Percentiles rank a stretch among this genome's conserved stretches.
Conservation (phyloP, 2,329 filamentous ascomycete genomes). For the Harringtonia lauricola region DNA sequence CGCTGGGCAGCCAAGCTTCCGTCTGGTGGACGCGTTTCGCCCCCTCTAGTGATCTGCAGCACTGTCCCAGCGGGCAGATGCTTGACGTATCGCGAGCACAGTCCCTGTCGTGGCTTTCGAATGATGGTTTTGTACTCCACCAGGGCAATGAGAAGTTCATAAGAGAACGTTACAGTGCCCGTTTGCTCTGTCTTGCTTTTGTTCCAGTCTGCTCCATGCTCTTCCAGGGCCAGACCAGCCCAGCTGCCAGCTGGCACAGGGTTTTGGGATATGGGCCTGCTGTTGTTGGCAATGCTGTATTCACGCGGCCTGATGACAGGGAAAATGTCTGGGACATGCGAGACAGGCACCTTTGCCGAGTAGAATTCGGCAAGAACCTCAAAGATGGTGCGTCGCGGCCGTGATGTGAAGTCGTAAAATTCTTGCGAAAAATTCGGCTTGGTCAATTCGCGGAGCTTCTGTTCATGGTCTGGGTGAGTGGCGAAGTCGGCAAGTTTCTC, state of each 20-base stretch:
- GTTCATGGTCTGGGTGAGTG: constrained; percentile 58
- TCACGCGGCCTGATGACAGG: constrained; percentile 79
- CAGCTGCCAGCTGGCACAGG: too few relatives aligned
- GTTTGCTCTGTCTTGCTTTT: too few relatives aligned
- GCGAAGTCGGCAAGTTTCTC: constrained; percentile 67
- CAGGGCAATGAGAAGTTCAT: constrained; percentile 68
- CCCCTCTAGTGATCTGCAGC: constrained; percentile 49
- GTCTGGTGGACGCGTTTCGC: constrained; percentile 32
- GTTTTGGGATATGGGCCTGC: too few relatives aligned
- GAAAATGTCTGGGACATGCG: constrained; percentile 60
- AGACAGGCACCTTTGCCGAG: constrained; percentile 68
- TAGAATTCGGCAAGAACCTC: constrained; percentile 89
- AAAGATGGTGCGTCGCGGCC: constrained; percentile 79
- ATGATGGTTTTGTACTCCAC: constrained; percentile 88
- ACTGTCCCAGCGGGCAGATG: constrained; percentile 45
- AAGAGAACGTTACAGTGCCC: constrained; percentile 22
- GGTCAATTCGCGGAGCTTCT: constrained; percentile 75
- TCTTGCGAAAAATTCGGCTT: constrained; percentile 75
- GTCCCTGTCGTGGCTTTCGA: constrained; percentile 70
- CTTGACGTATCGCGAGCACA: constrained; percentile 81
- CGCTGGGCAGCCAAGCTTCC: constrained; percentile 25
- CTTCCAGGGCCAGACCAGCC: too few relatives aligned
- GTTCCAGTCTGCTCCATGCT: too few relatives aligned
- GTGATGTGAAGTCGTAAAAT: constrained; percentile 89
- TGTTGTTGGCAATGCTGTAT: constrained; percentile 73